These are phyloP conservation scores for Saccharomyces paradoxus DNA, from an alignment of 805 yeast genomes.

Conservation along the genomic window DNA sequence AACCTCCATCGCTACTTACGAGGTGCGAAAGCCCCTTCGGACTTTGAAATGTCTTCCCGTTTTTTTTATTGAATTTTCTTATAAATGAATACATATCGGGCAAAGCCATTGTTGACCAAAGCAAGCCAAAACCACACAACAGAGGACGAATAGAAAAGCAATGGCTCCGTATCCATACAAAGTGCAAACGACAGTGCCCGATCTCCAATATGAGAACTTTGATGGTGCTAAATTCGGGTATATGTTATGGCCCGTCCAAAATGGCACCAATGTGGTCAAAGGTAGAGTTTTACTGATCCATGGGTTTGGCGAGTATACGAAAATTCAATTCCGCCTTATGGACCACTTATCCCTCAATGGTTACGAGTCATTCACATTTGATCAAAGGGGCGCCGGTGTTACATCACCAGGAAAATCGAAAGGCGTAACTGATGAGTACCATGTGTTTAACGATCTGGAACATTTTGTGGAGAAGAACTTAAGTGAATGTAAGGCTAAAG, in stretches of 20 bases:
- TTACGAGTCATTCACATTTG: slow-evolving; percentile 59
- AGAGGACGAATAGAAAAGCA: not conserved
- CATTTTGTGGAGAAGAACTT: slow-evolving; percentile 33
- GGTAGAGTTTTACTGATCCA: slow-evolving; percentile 58
- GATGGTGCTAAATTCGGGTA: slow-evolving; percentile 26
- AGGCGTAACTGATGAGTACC: slow-evolving; percentile 51
- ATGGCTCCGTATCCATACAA: slow-evolving; percentile 21
- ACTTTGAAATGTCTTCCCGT: not conserved
- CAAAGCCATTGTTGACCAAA: not conserved
- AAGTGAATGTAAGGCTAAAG: slow-evolving; percentile 14
- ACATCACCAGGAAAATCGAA: slow-evolving; percentile 46
- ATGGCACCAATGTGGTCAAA: slow-evolving; percentile 17
- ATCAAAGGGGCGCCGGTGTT: slow-evolving; percentile 69
- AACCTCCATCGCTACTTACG: not conserved
- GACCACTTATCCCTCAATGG: slow-evolving; percentile 48
- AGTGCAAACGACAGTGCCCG: slow-evolving; percentile 15
- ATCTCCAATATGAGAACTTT: slow-evolving; percentile 18
- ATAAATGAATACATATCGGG: not conserved
- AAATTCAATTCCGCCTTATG: slow-evolving; percentile 41
- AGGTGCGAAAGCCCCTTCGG: not conserved
- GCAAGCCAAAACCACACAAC: not conserved
- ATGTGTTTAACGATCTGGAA: slow-evolving; percentile 53
- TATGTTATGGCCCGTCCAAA: slow-evolving; percentile 21
- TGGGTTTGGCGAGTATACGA: slow-evolving; percentile 59
- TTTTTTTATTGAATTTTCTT: not conserved